phyloP scores from a whole-genome alignment of 2,329 filamentous ascomycete species.

The Arthroderma uncinatum region DNA sequence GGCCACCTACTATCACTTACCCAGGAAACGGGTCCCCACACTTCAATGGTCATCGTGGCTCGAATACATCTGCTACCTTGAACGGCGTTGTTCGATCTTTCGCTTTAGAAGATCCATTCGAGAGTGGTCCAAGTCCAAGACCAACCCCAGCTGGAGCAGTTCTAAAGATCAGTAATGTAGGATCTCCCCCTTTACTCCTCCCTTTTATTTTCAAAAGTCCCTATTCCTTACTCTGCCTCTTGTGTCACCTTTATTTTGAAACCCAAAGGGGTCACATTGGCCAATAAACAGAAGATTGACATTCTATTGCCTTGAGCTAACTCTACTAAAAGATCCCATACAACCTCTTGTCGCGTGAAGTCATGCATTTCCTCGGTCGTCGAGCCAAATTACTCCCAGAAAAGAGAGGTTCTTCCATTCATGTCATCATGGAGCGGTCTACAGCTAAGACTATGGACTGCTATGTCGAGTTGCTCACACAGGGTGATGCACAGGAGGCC shows the following conservation, averaged over 20 bases:
- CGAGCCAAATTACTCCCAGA: slow-evolving; percentile 30
- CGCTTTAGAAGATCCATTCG: slow-evolving; percentile 22
- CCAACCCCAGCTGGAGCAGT: slow-evolving; percentile 22
- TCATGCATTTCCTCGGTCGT: slow-evolving; percentile 38
- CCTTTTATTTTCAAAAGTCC: neutral
- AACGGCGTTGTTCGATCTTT: neutral
- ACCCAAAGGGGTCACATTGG: neutral
- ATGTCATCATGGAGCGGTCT: slow-evolving; percentile 48
- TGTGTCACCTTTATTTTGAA: neutral
- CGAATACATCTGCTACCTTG: neutral
- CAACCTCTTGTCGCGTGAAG: slow-evolving; percentile 39
- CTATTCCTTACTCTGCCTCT: too few species aligned
- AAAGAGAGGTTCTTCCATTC: slow-evolving; percentile 36
- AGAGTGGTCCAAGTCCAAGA: slow-evolving; percentile 17
- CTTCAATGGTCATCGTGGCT: neutral
- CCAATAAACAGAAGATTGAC: neutral
- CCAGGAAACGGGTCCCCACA: neutral
- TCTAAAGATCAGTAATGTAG: slow-evolving; percentile 29
- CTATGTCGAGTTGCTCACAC: slow-evolving; percentile 38
- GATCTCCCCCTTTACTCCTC: slow-evolving; percentile 9
- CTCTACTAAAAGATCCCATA: slow-evolving; percentile 37
- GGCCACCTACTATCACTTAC: neutral
- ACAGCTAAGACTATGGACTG: slow-evolving; percentile 48
- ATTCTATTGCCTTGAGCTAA: neutral
- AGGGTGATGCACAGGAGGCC: slow-evolving; percentile 29